These are phyloP conservation scores for Fusarium stilboides DNA, from an alignment of 2,329 filamentous ascomycete species.

Conservation along the genomic window DNA sequence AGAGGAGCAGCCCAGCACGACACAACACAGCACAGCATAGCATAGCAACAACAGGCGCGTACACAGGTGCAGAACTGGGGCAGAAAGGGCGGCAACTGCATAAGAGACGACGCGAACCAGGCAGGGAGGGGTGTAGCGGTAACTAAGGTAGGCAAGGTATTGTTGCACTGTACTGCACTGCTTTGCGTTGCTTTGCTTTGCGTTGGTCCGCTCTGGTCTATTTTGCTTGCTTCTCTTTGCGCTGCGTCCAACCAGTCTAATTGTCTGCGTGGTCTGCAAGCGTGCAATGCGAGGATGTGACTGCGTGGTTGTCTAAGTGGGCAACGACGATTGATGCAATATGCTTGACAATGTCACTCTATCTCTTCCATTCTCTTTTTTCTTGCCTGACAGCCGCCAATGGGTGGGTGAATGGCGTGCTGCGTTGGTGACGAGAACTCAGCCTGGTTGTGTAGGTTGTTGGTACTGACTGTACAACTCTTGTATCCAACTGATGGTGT, in stretches of 20 bases:
- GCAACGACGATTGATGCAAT: constrained; percentile 42
- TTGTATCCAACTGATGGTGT: constrained; percentile 25
- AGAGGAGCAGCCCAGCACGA: constrained; percentile 23
- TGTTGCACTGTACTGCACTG: not conserved
- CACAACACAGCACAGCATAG: constrained; percentile 27
- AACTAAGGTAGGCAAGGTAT: not conserved
- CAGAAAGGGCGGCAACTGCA: constrained; percentile 41
- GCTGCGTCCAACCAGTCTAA: constrained; percentile 19
- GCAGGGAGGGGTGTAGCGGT: constrained; percentile 34
- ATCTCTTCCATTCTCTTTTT: constrained; percentile 24
- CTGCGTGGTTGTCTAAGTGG: constrained; percentile 33
- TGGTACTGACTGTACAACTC: constrained; percentile 17
- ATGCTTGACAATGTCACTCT: constrained; percentile 45
- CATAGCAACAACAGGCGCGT: constrained; percentile 41
- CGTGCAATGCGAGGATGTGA: constrained; percentile 43
- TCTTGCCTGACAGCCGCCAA: constrained; percentile 27
- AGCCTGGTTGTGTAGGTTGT: constrained; percentile 19
- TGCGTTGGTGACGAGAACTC: constrained; percentile 30
- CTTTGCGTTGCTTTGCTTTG: not conserved
- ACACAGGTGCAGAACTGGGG: constrained; percentile 32
- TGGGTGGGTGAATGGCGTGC: constrained; percentile 27
- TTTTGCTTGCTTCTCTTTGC: not conserved
- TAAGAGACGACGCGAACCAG: constrained; percentile 29
- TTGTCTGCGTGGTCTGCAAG: constrained; percentile 29
- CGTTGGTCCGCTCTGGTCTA: constrained; percentile 3